phyloP scores from a whole-genome alignment of 2,329 filamentous ascomycete species.

The Verticillium nubilum region DNA sequence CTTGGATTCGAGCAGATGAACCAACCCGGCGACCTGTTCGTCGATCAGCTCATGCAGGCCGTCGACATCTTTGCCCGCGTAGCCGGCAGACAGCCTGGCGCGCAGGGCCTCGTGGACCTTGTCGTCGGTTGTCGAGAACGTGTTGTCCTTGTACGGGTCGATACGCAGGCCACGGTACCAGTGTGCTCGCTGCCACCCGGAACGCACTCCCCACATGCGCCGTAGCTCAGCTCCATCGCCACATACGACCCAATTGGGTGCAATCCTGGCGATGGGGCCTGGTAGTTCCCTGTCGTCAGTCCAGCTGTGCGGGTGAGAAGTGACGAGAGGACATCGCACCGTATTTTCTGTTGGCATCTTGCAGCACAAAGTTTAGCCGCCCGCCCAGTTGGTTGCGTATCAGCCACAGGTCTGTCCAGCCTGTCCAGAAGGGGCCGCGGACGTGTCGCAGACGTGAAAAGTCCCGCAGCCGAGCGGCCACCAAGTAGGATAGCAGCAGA shows the following conservation, averaged over 20 bases:
- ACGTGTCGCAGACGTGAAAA: conserved; percentile 19
- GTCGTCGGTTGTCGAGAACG: conserved; percentile 23
- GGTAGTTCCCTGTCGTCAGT: not conserved
- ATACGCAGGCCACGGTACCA: conserved; percentile 24
- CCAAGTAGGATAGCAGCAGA: not conserved
- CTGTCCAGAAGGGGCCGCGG: conserved; percentile 18
- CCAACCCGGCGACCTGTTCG: conserved; percentile 2
- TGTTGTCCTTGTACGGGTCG: conserved; percentile 22
- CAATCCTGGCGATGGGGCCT: conserved; percentile 18
- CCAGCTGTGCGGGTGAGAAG: not conserved
- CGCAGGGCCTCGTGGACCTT: conserved; percentile 33
- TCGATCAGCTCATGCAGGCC: conserved; percentile 7
- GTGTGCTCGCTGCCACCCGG: conserved; percentile 12
- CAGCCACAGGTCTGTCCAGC: conserved; percentile 23
- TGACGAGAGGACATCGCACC: conserved; percentile 8
- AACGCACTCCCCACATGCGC: conserved; percentile 10
- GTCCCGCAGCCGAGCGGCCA: conserved; percentile 1
- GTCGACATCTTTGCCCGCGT: conserved; percentile 7
- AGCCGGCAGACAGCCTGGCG: conserved; percentile 42
- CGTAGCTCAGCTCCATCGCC: conserved; percentile 10
- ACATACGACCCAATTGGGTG: conserved; percentile 14
- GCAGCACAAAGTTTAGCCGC: conserved; percentile 16
- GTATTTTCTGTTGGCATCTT: conserved; percentile 15
- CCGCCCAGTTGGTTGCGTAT: conserved; percentile 15
- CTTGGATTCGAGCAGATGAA: conserved; percentile 6